Conservation (phyloP, 148 eudicot genomes). For the Limonium bicolor region DNA sequence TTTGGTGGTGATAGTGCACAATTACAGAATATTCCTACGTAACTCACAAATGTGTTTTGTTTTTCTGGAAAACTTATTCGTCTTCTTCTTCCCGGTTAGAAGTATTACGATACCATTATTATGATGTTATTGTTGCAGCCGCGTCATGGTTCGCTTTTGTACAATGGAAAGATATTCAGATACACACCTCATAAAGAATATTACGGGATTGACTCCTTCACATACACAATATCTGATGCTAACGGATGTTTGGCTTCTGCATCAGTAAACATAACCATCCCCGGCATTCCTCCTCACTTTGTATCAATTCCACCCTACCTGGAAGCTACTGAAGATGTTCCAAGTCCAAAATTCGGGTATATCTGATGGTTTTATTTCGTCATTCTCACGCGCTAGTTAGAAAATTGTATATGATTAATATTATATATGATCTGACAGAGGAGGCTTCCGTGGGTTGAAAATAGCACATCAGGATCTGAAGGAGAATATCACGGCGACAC, state of each 20-base stretch:
- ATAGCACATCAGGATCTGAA: slow-evolving; percentile 42
- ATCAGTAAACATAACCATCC: slow-evolving; percentile 37
- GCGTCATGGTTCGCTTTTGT: slow-evolving; percentile 59
- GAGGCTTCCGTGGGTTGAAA: slow-evolving; percentile 61
- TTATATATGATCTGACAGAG: slow-evolving; percentile 25
- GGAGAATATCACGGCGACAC: slow-evolving; percentile 49
- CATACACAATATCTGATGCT: slow-evolving; percentile 40
- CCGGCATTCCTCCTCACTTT: slow-evolving; percentile 85
- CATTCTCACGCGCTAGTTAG: too few species aligned
- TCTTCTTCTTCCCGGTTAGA: background rate
- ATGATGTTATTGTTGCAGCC: slow-evolving; percentile 43
- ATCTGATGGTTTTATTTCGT: too few species aligned
- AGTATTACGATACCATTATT: background rate
- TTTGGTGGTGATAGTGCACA: slow-evolving; percentile 45
- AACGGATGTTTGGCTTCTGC: slow-evolving; percentile 58
- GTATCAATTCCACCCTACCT: slow-evolving; percentile 43
- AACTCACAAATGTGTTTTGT: slow-evolving; percentile 10
- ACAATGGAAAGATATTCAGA: slow-evolving; percentile 38
- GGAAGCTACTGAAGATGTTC: slow-evolving; percentile 53
- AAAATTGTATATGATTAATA: background rate
- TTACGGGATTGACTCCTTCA: slow-evolving; percentile 70
- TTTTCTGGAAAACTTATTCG: background rate
- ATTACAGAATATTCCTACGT: slow-evolving; percentile 42
- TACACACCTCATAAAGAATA: slow-evolving; percentile 83
- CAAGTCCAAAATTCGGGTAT: slow-evolving; percentile 76